A percentile compares a stretch with the other conserved stretches of the same genome.
phyloP scores from a whole-genome alignment of 768 basidiomycete genomes.

The Mycena epipterygia region DNA sequence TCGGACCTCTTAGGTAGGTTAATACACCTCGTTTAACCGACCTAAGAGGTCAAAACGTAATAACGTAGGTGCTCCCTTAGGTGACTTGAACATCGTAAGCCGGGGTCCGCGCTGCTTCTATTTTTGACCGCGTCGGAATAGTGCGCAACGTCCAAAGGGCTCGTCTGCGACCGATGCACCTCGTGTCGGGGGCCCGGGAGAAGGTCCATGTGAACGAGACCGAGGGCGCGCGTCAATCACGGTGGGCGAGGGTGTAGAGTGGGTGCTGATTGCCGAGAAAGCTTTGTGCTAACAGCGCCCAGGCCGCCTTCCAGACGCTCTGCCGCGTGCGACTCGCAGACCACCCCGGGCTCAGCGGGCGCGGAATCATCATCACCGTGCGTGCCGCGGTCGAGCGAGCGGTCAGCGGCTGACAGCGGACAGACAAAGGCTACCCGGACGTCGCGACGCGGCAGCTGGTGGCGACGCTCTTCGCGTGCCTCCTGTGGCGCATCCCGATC shows the following conservation, averaged over 20 bases:
- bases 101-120: not conserved
- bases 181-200: constrained; percentile 72
- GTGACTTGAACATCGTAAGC: constrained; percentile 82
- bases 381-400: constrained; percentile 12
- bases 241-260: constrained; percentile 67
- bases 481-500: constrained; percentile 79
- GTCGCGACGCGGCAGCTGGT: constrained; percentile 90
- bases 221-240: constrained; percentile 73
- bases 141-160: constrained; percentile 92
- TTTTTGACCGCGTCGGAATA: constrained; percentile 45
- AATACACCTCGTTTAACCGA: too few species aligned
- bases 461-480: constrained; percentile 74
- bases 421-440: constrained; percentile 99
- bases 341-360: constrained; percentile 64
- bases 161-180: constrained; percentile 79
- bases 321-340: constrained; percentile 69
- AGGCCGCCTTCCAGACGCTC: constrained; percentile 97
- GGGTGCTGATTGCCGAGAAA: constrained; percentile 95
- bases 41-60: too few species aligned
- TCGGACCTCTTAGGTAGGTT: too few species aligned
- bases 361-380: constrained; percentile 87
- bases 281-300: constrained; percentile 45
- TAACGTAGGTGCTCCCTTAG: too few species aligned
- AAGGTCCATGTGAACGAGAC: constrained; percentile 63
- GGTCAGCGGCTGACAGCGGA: not conserved